These are phyloP conservation scores for Aspergillus sp. DNA, from an alignment of 2,329 filamentous ascomycete species.

Conservation along the genomic window DNA sequence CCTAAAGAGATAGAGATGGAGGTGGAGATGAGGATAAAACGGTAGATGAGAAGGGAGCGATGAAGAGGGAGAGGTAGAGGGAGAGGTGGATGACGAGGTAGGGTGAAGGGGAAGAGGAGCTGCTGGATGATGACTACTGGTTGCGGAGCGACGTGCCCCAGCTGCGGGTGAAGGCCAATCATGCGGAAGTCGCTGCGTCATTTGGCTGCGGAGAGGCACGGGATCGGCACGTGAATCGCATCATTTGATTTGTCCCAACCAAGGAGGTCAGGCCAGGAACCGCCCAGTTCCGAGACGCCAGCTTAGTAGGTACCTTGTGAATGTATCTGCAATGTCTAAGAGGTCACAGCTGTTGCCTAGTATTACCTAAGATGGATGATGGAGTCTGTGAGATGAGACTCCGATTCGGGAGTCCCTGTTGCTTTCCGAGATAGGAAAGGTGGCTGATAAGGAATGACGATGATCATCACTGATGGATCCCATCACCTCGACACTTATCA, in stretches of 20 bases:
- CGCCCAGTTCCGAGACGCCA: neutral
- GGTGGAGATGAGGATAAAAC: slow-evolving; percentile 18
- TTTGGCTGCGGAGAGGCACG: slow-evolving; percentile 11
- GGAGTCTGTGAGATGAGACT: no score
- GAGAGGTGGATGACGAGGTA: slow-evolving; percentile 6
- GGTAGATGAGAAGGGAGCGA: slow-evolving; percentile 29
- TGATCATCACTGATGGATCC: no score
- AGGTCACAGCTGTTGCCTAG: no score
- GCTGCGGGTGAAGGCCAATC: slow-evolving; percentile 16
- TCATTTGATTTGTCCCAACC: slow-evolving; percentile 10
- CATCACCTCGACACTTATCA: no score
- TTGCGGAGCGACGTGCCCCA: slow-evolving; percentile 21
- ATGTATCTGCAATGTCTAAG: no score
- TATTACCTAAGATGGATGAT: no score
- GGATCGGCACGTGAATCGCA: slow-evolving; percentile 15
- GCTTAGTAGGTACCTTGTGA: neutral
- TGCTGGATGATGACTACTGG: slow-evolving; percentile 17
- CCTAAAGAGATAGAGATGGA: neutral
- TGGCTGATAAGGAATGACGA: no score
- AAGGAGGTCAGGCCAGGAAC: neutral
- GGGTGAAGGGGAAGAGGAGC: slow-evolving; percentile 22
- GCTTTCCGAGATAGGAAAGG: no score
- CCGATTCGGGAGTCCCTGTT: no score
- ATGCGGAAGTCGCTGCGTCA: slow-evolving; percentile 20
- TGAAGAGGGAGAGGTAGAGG: slow-evolving; percentile 14